Conservation (phyloP, 2,329 filamentous ascomycete genomes). For the Exophiala calicioides region DNA sequence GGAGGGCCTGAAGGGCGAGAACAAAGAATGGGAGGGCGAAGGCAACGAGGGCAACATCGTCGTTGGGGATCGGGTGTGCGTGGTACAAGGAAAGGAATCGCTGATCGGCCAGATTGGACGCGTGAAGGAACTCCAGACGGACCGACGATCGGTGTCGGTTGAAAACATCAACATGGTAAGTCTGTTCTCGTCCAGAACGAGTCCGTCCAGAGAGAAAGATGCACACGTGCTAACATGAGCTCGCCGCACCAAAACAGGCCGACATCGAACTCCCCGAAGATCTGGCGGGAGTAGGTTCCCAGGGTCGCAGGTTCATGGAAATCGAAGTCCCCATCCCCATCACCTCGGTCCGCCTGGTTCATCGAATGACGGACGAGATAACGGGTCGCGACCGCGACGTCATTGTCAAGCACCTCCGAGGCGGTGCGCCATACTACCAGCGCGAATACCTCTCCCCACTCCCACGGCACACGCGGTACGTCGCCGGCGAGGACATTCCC, state of each 20-base stretch:
- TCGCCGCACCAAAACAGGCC: constrained; percentile 38
- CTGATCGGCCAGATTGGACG: constrained; percentile 75
- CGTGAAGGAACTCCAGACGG: constrained; percentile 60
- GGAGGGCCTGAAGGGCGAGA: constrained; percentile 38
- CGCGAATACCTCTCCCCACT: constrained; percentile 48
- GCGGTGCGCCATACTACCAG: constrained; percentile 53
- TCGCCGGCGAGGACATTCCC: constrained; percentile 62
- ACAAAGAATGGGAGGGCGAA: constrained; percentile 36
- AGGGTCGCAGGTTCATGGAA: constrained; percentile 49
- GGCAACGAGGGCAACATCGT: constrained; percentile 53
- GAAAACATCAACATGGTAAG: constrained; percentile 66
- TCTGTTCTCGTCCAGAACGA: constrained; percentile 10
- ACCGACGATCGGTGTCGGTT: constrained; percentile 61
- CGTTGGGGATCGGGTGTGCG: constrained; percentile 75
- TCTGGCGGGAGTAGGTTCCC: constrained; percentile 34
- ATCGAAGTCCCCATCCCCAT: constrained; percentile 64
- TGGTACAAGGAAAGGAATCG: constrained; percentile 71
- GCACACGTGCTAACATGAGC: too few relatives aligned
- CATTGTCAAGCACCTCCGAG: constrained; percentile 71
- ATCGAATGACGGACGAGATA: constrained; percentile 66
- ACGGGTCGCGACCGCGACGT: constrained; percentile 62
- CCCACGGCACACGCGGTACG: constrained; percentile 52
- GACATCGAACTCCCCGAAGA: constrained; percentile 45
- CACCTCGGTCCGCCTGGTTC: constrained; percentile 76
- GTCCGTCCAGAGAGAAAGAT: too few relatives aligned